Base-by-base conservation (phyloP, 305 asterid species). In the Fraxinus angustifolia region DNA sequence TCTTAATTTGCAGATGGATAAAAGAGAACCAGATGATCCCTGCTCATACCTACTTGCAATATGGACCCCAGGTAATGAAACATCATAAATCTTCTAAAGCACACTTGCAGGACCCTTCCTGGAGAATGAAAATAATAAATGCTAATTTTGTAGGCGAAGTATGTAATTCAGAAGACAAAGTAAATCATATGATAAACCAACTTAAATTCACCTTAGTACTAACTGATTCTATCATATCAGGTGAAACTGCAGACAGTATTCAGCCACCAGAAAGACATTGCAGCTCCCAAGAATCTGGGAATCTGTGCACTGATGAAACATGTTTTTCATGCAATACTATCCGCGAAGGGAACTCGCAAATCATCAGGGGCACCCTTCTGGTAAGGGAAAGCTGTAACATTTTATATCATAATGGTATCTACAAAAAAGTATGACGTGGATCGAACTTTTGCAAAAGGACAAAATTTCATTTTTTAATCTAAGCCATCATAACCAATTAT, bases 21-120 rank as follows among this genome's bases (percentile, higher is more conserved):
- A 85, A 83, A 91, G 99, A 88, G 98, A 96, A 87, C 93, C 91
- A 81, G 98, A 96, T 85, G 99, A 96, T 85, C 99, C 98, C 68
- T 81, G 87, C 78, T 92, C 97, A 2, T 96, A 96, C 91, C 95
- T 96, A 75, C 98, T 96, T 40, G 98, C 98, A 8, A 90, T 90
- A 82, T 90, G 94, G 94, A 88, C 94, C 82, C 94, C 94, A 85
- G 94, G 94, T 90, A 89, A 71, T 53, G 36, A 70, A 81, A 73
- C 60, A 56, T 42, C 78, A 31, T 30, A 50, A 8, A 21, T 72
- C 78, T 6, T 58, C 38, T 30, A 80, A 38, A 42, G 31, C 36
- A 10, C 67, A 40, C 34, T 42, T 72, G 34, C 34, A 67, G 23
- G 48, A 75, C 19, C 53, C n/a, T 35, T 50, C 79, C 14, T 31